These are phyloP conservation scores for Trichosporon sp. DNA, from an alignment of 1,284 basidiomycete genomes.

Conservation along the genomic window DNA sequence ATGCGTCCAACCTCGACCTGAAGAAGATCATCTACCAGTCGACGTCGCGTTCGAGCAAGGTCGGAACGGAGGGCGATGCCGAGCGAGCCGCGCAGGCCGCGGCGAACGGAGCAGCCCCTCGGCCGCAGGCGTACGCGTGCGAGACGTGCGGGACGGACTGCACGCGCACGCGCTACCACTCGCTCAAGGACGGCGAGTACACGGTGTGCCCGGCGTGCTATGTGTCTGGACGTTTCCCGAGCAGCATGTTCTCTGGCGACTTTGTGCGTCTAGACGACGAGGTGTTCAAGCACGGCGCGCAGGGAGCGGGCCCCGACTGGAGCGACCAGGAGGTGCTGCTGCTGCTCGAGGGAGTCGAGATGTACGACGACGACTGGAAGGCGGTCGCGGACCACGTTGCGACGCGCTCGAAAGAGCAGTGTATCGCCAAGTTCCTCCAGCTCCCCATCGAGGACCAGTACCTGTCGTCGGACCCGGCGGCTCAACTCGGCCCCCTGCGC, in stretches of 20 bases:
- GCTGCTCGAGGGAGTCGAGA: conserved; percentile 90
- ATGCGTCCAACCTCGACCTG: conserved; percentile 67
- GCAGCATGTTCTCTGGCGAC: conserved; percentile 93
- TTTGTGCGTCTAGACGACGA: conserved; percentile 81
- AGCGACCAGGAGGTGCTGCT: conserved; percentile 83
- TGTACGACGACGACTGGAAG: conserved; percentile 97
- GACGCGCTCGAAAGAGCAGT: conserved; percentile 85
- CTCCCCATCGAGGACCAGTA: conserved; percentile 96
- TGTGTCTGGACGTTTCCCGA: conserved; percentile 92
- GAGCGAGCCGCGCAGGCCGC: conserved; percentile 58
- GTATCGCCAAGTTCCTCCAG: conserved; percentile 91
- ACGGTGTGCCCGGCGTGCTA: conserved; percentile 88
- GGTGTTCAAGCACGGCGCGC: conserved; percentile 53
- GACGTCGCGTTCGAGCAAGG: conserved; percentile 64
- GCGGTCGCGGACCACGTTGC: conserved; percentile 87
- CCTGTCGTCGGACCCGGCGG: conserved; percentile 47
- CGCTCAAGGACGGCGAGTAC: conserved; percentile 85
- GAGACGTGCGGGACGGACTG: conserved; percentile 95
- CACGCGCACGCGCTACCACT: conserved; percentile 82
- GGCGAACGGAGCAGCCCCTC: conserved; percentile 52
- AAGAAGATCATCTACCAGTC: conserved; percentile 84
- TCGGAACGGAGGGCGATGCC: conserved; percentile 63
- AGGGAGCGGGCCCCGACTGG: conserved; percentile 66
- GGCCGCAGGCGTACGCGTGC: conserved; percentile 63
- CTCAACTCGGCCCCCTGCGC: conserved; percentile 67